These are phyloP conservation scores for Liriodendron chinense DNA, from an alignment of 164 flowering plant species.

Conservation along the genomic window DNA sequence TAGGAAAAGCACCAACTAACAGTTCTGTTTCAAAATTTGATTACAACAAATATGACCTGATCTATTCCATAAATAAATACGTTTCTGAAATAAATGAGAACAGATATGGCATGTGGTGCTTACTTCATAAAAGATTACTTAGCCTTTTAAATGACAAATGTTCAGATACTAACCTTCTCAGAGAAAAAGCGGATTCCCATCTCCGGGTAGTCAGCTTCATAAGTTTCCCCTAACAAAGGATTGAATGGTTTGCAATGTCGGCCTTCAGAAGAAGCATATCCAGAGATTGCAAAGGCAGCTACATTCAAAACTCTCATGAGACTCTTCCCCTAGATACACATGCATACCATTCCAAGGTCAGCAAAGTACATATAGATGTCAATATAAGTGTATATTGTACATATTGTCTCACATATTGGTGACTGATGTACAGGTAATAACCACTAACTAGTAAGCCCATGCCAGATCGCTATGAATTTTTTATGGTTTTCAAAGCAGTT, in stretches of 20 bases:
- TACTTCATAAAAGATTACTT: neutral
- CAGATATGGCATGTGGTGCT: neutral
- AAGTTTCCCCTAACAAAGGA: slow-evolving; percentile 95
- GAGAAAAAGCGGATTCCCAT: slow-evolving; percentile 94
- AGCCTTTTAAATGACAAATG: neutral
- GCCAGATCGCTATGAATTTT: neutral
- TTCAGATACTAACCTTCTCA: slow-evolving; percentile 72
- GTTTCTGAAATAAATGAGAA: neutral
- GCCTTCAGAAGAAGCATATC: slow-evolving; percentile 91
- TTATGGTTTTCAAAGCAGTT: neutral
- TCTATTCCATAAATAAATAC: neutral
- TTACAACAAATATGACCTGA: neutral
- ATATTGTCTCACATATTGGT: neutral
- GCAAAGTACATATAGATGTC: slow-evolving; percentile 1
- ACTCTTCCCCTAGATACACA: slow-evolving; percentile 67
- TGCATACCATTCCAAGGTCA: neutral
- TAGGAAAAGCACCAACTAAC: neutral
- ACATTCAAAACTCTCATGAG: slow-evolving; percentile 71
- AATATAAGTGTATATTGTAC: neutral
- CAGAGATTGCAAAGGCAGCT: slow-evolving; percentile 98
- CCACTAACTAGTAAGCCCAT: neutral
- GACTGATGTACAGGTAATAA: neutral
- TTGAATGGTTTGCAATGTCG: slow-evolving; percentile 95
- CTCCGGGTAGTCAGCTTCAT: slow-evolving; percentile 96
- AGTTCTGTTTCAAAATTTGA: neutral